A percentile compares a stretch with the other conserved stretches of the same genome.
Evolutionary conservation across 352 stramenopile genomes (phyloP).

Genomic region (Phytopythium chamaehyphon): DNA sequence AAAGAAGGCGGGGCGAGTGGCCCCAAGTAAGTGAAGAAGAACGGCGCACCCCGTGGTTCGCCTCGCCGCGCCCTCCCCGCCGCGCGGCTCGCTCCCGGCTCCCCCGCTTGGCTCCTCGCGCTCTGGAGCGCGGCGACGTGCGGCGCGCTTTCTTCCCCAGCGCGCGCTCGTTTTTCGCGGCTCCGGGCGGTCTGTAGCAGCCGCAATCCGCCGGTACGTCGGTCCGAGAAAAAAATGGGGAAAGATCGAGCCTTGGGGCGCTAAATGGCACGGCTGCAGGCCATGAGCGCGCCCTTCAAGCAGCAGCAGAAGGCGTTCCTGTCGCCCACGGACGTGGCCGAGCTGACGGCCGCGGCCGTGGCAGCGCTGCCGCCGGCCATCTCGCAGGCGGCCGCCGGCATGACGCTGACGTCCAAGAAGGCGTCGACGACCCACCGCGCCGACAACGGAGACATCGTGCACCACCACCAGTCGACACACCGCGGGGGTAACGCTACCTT

Average conservation of each 20-base stretch:
- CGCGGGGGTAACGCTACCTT: constrained; percentile 63
- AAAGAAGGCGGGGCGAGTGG: constrained; percentile 5
- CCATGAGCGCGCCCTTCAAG: constrained; percentile 53
- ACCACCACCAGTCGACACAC: constrained; percentile 75
- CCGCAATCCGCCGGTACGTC: too few relatives aligned
- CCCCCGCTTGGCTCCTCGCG: not conserved
- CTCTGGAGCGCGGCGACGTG: not conserved
- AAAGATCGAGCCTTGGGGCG: too few relatives aligned
- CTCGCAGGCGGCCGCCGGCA: constrained; percentile 34
- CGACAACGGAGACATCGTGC: constrained; percentile 74
- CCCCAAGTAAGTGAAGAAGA: constrained; percentile 9
- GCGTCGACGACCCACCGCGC: constrained; percentile 50
- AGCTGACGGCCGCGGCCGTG: constrained; percentile 70
- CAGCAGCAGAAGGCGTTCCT: constrained; percentile 57
- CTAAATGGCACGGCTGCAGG: not conserved
- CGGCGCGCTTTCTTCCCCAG: not conserved
- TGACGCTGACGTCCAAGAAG: constrained; percentile 41
- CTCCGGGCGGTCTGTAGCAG: not conserved
- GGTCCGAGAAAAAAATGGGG: too few relatives aligned
- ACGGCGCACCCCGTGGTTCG: too few relatives aligned
- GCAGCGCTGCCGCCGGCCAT: constrained; percentile 62
- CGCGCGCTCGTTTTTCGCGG: not conserved
- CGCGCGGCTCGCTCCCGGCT: not conserved
- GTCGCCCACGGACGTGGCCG: constrained; percentile 70
- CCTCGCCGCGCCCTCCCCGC: not conserved